Evolutionary conservation across 106 monocot genomes (phyloP), one percentile per base, ranked within the genome.

Genomic region (Alisma plantagoaquatica): DNA sequence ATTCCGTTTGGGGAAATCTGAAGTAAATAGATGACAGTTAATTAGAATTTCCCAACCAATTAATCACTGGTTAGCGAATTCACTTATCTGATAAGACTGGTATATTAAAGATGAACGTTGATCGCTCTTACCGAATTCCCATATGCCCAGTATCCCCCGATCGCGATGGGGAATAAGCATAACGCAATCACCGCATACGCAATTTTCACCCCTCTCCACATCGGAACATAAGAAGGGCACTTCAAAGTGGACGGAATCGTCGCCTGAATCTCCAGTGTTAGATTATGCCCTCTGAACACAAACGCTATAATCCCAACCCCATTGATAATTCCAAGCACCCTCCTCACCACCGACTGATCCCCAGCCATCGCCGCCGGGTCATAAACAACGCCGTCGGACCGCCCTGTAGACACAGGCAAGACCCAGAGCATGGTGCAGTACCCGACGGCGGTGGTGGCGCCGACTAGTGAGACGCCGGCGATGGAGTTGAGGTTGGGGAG

Each of bases 401-500:
- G 35, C 16, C 77, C 83, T 38, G 79, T 74, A 51, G 45, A 60
- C 6, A 94, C 79, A 0, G 93, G 84, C 4, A 87, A 33, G 11
- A 59, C 57, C 93, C 93, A 94, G 10, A 84, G 74, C 62, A 84
- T 28, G 12, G 87, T 94, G 61, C 87, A 94, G 64, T 94, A 94
- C 43, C 56, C 25, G 42, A 80, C 68, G 15, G 93, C 82, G 0
- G 83, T 75, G 56, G 74, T 17, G 2, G 79, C 76, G 1, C 93
- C 93, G 22, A 87, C 32, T 8, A 94, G 70, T 2, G 93, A 94
- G 10, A 94, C 56, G 0, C 83, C 83, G 3, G 87, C 93, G 11
- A 94, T 87, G 45, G 93, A 87, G 64, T 94, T 83, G 57, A 94
- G 93, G 63, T 87, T 87, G 11, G 93, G 93, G 45, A 94, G 79